Base-by-base conservation (phyloP, 495 filamentous ascomycete species). In the Penicillium atrosanguineum region DNA sequence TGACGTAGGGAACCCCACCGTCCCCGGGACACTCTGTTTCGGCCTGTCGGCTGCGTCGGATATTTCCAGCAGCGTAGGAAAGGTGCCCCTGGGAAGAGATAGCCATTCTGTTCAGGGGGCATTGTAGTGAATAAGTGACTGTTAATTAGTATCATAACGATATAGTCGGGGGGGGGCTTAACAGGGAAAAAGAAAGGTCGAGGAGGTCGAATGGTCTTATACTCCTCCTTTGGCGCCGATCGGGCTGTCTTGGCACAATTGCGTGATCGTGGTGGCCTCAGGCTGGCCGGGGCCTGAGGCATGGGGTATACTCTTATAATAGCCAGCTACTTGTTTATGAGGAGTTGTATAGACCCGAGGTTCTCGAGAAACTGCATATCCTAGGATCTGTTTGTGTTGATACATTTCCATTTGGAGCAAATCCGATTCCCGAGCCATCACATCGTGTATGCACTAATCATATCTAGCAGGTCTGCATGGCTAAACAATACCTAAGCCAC, bases 211-310 rank as follows among this genome's bases (percentile, higher is more conserved):
- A 43, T 53, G 42, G 43, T 61, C 58, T 71, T 72, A 71, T 75
- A 74, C 62, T 65, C 40, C 29, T 26, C 26, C 28, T 46, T 42
- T 55, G 29, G 52, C 40, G 60, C 60, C 48, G 59, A 57, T 60
- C 56, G 48, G 50, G 15, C 14, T 50, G 64, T 16, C 70, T 75
- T 74, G 72, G 72, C 72, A 52, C 23, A 69, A 75, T 73, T 64
- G 70, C 72, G 70, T 75, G 72, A 65, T 75, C 60, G 34, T 44
- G 18, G 37, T 26, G 15, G 48, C 34, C 53, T 49, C 31, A 53
- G 55, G 41, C 43, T 36, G 26, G n/a, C 11, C 21, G 19, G 18
- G 47, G 38, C n/a, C 38, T 40, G 31, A 34, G 31, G 31, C 31
- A 14, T 34, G 31, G 2, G 2, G 28, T 31, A 31, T 9, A 6